Evolutionary conservation across 306 rosid genomes (phyloP).

Genomic region (Prunus campanulata): DNA sequence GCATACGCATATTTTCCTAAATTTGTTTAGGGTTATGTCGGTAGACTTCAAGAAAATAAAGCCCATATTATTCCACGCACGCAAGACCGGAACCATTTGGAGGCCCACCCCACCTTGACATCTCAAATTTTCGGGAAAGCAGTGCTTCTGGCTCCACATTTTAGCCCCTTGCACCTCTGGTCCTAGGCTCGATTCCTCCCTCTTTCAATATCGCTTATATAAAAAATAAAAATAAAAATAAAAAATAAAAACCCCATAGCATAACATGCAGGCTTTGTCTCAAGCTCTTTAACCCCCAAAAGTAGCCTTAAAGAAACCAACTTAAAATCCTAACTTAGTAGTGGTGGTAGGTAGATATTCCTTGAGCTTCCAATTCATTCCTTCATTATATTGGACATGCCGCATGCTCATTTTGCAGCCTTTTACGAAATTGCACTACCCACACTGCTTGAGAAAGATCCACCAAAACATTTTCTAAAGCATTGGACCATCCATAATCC

Average conservation of each 20-base stretch:
- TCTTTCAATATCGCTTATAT: too few relatives aligned
- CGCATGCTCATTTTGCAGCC: constrained; percentile 14
- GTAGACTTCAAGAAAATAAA: not conserved
- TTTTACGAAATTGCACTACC: not conserved
- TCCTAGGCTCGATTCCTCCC: accelerated
- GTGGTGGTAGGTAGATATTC: not conserved
- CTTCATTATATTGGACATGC: not conserved
- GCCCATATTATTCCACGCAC: not conserved
- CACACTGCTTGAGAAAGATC: too few relatives aligned
- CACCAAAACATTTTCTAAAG: not conserved
- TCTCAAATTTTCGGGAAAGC: not conserved
- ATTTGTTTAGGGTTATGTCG: too few relatives aligned
- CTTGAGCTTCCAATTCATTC: not conserved
- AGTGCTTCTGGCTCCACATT: not conserved
- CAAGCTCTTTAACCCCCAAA: not conserved
- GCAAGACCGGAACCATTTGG: not conserved
- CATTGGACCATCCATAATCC: not conserved
- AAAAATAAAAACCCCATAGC: not conserved
- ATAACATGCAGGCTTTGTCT: not conserved
- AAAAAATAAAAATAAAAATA: too few relatives aligned
- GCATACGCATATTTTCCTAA: too few relatives aligned
- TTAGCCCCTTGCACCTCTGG: too few relatives aligned
- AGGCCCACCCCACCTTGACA: not conserved
- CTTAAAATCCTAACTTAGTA: not conserved
- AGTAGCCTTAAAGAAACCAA: not conserved